A percentile compares a stretch with the other conserved stretches of the same genome.
Evolutionary conservation across 2,329 filamentous ascomycete genomes (phyloP).

Genomic region (Colletotrichum tropicale): DNA sequence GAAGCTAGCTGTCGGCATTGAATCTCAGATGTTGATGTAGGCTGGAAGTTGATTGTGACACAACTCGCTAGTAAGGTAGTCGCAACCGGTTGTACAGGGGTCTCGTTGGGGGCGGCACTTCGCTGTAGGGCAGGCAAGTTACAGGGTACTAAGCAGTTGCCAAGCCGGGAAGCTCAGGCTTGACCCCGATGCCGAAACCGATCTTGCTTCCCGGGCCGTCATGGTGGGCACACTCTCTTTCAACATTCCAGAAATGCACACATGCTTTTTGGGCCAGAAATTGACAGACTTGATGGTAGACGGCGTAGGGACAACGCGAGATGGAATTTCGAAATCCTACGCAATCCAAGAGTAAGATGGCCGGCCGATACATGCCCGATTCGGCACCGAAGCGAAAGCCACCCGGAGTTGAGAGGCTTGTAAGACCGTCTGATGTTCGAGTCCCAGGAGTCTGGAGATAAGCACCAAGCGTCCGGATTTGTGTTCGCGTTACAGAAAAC

Average conservation of each 20-base stretch:
- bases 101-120: not conserved
- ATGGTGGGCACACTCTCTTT: not conserved
- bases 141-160: not conserved
- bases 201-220: not conserved
- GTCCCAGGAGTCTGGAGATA: not conserved
- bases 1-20: not conserved
- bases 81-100: not conserved
- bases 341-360: not conserved
- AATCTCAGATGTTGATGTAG: not conserved
- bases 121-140: not conserved
- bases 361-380: not conserved
- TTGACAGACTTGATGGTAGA: too few relatives aligned
- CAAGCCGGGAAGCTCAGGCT: not conserved
- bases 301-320: too few relatives aligned
- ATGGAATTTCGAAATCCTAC: too few relatives aligned
- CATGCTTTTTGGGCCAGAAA: too few relatives aligned
- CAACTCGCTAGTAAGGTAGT: not conserved
- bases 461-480: not conserved
- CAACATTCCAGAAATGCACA: too few relatives aligned
- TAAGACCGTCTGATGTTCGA: not conserved
- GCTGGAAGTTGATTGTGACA: too few relatives aligned
- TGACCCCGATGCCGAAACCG: not conserved
- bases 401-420: not conserved
- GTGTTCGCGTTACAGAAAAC: not conserved
- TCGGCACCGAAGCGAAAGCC: not conserved